Conservation (phyloP, 139 green algal species). For the Haematococcus sp. region DNA sequence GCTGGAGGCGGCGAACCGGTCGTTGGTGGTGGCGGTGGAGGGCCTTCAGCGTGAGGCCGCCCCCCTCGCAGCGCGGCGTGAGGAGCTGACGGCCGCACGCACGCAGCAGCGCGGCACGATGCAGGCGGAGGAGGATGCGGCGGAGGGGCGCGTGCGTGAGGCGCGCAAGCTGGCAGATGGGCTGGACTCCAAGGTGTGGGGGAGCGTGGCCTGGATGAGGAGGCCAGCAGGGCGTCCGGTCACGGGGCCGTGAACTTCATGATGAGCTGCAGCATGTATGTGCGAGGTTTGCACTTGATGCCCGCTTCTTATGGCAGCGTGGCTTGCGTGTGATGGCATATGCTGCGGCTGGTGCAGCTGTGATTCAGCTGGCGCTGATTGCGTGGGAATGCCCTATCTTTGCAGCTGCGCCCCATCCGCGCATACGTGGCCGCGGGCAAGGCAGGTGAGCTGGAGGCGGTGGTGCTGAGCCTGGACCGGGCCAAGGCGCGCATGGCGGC, state of each 20-base stretch:
- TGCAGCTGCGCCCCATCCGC: constrained; percentile 4
- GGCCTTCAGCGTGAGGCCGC: background rate
- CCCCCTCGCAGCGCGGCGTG: background rate
- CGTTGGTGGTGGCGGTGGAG: constrained; percentile 5
- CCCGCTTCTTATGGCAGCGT: too few species aligned
- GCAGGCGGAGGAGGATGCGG: constrained; percentile 1
- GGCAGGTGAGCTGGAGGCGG: background rate
- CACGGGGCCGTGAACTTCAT: too few species aligned
- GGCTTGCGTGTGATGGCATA: too few species aligned
- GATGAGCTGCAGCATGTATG: too few species aligned
- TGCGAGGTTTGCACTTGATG: too few species aligned
- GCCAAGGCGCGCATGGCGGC: background rate
- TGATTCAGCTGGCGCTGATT: too few species aligned
- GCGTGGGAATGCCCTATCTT: too few species aligned
- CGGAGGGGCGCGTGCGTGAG: background rate
- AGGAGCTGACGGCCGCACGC: background rate
- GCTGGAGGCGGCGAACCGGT: constrained; percentile 16
- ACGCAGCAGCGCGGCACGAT: background rate
- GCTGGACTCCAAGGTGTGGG: background rate
- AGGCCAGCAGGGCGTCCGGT: too few species aligned
- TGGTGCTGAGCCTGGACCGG: background rate
- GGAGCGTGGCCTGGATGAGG: too few species aligned
- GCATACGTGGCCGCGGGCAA: background rate
- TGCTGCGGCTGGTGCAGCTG: too few species aligned
- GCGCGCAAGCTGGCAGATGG: constrained; percentile 2